Conservation (phyloP, 306 rosid species). For the Quercus aquifolioides region DNA sequence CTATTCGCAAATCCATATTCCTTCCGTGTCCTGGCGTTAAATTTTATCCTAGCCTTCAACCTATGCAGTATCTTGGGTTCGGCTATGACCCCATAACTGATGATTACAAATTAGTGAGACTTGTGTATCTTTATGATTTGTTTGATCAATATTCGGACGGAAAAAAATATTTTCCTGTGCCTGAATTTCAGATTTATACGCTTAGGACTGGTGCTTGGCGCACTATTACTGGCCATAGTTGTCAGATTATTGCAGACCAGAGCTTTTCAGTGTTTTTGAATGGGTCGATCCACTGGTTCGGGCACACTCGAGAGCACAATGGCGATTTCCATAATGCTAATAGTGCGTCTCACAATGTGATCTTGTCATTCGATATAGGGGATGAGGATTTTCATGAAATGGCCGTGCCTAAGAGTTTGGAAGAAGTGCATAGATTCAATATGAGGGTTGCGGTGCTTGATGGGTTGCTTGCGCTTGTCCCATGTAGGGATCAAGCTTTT, state of each 20-base stretch:
- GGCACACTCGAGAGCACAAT: background rate
- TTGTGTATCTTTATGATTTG: background rate
- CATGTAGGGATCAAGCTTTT: background rate
- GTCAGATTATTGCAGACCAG: background rate
- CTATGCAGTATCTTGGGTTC: background rate
- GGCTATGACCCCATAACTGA: background rate
- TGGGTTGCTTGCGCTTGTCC: background rate
- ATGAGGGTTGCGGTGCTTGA: background rate
- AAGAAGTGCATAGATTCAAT: background rate
- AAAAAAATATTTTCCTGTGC: too few relatives aligned
- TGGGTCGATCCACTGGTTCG: background rate
- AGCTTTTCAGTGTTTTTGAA: background rate
- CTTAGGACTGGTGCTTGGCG: background rate
- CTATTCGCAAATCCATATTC: background rate
- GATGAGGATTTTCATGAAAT: background rate
- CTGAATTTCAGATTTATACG: background rate
- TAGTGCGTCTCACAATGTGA: background rate
- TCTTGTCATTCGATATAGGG: background rate
- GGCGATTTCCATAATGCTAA: background rate
- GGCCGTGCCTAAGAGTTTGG: background rate
- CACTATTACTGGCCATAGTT: background rate
- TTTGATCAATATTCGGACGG: too few relatives aligned
- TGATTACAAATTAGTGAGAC: background rate
- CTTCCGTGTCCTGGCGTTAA: background rate
- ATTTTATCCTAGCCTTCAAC: background rate